phyloP scores from a whole-genome alignment of 768 basidiomycete species.

The Agaricus blazei region DNA sequence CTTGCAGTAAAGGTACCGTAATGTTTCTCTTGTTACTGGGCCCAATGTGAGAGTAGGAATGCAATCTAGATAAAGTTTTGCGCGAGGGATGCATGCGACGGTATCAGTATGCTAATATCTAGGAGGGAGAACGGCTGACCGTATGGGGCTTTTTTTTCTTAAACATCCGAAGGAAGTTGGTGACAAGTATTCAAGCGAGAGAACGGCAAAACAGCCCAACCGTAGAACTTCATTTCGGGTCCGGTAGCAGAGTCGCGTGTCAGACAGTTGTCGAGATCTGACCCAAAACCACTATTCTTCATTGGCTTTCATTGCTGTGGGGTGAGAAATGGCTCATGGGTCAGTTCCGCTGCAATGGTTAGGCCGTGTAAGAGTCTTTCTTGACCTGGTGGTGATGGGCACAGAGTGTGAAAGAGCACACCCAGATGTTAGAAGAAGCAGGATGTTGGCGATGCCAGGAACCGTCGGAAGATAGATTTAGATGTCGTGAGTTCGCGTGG shows the following conservation, averaged over 20 bases:
- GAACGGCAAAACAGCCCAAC: not conserved
- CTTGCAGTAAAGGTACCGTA: not conserved
- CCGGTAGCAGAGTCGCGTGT: not conserved
- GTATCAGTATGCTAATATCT: too few species aligned
- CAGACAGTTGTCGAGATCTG: not conserved
- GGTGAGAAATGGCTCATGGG: not conserved
- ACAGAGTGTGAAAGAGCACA: too few species aligned
- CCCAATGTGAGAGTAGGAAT: not conserved
- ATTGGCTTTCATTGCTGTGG: not conserved
- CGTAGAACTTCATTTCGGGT: not conserved
- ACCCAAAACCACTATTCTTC: not conserved
- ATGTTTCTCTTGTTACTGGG: constrained; percentile 5
- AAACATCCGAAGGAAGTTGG: not conserved
- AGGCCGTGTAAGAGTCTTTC: too few species aligned
- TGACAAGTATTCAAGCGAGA: not conserved
- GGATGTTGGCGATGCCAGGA: too few species aligned
- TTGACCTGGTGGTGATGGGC: too few species aligned
- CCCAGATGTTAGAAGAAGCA: too few species aligned
- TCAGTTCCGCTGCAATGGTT: too few species aligned
- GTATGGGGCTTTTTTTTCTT: too few species aligned
- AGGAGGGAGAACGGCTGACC: too few species aligned
- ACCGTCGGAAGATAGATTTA: too few species aligned
- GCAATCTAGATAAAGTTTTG: too few species aligned
- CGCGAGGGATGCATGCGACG: not conserved
- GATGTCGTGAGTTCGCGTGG: too few species aligned